These are phyloP conservation scores for Aspergillus sp. DNA, from an alignment of 2,329 filamentous ascomycete genomes.

Conservation along the genomic window DNA sequence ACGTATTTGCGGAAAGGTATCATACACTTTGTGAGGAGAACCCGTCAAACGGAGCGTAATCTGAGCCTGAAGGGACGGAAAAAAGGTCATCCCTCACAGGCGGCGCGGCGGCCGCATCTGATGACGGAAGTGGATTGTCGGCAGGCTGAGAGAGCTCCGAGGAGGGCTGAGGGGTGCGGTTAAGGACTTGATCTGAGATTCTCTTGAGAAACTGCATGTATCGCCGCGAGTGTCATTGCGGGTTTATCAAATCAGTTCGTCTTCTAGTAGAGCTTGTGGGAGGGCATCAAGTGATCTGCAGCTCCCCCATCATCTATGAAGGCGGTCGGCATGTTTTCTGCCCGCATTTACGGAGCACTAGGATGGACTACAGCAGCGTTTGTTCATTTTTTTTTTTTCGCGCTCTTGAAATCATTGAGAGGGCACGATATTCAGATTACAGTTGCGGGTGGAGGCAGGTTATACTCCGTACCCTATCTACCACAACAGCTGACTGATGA, in stretches of 20 bases:
- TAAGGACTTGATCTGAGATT: constrained; percentile 22
- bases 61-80: constrained; percentile 15
- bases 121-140: constrained; percentile 20
- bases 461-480: neutral
- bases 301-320: constrained; percentile 21
- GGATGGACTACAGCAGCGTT: neutral
- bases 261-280: neutral
- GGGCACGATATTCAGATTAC: neutral
- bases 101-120: constrained; percentile 30
- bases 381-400: neutral
- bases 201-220: constrained; percentile 29
- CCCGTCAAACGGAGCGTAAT: constrained; percentile 7
- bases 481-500: neutral
- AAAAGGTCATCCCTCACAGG: constrained; percentile 28
- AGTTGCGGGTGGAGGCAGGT: neutral
- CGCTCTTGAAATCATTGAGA: neutral
- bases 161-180: constrained; percentile 13
- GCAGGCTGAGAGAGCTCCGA: neutral
- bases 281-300: neutral
- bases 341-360: constrained; percentile 4
- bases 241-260: constrained; percentile 14
- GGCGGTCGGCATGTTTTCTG: constrained; percentile 28
- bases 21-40: constrained; percentile 5
- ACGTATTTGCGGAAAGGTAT: neutral
- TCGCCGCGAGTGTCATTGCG: constrained; percentile 22